phyloP scores from a whole-genome alignment of 495 filamentous ascomycete species.

The Neurospora sp. region DNA sequence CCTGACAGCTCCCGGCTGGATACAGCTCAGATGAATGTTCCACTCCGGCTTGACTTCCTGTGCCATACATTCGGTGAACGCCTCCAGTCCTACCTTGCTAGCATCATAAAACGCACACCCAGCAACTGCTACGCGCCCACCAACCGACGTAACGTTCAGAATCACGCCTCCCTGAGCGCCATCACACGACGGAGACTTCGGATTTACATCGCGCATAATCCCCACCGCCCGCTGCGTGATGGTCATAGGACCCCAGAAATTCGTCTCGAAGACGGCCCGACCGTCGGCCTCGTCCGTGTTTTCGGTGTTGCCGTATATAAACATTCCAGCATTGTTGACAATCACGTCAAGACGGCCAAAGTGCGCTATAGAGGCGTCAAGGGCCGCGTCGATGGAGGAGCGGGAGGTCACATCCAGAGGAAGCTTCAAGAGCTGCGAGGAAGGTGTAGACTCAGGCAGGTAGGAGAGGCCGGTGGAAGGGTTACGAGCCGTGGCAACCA shows the following conservation, averaged over 20 bases:
- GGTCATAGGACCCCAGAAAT: conserved; percentile 43
- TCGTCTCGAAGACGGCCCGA: conserved; percentile 38
- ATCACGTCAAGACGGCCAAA: conserved; percentile 44
- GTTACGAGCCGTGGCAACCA: conserved; percentile 41
- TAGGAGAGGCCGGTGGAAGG: conserved; percentile 22
- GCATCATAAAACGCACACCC: conserved; percentile 45
- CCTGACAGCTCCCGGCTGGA: conserved; percentile 43
- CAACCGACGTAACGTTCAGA: conserved; percentile 44
- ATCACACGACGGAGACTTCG: conserved; percentile 8
- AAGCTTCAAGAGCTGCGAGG: conserved; percentile 31
- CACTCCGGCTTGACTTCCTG: conserved; percentile 42
- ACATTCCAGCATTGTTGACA: conserved; percentile 49
- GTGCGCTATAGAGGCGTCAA: conserved; percentile 23
- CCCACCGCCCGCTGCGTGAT: conserved; percentile 35
- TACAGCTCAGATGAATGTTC: conserved; percentile 37
- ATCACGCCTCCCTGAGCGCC: conserved; percentile 38
- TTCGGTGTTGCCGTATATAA: conserved; percentile 37
- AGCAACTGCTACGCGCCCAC: conserved; percentile 36
- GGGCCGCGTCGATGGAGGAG: conserved; percentile 29
- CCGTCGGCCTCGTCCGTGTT: conserved; percentile 27
- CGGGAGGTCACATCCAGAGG: conserved; percentile 34
- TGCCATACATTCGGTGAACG: conserved; percentile 44
- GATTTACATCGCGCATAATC: conserved; percentile 36
- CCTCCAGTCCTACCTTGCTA: conserved; percentile 45
- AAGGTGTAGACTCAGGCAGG: conserved; percentile 18